Evolutionary conservation across 164 flowering plant species (phyloP).

Genomic region (Berberis thunbergii): DNA sequence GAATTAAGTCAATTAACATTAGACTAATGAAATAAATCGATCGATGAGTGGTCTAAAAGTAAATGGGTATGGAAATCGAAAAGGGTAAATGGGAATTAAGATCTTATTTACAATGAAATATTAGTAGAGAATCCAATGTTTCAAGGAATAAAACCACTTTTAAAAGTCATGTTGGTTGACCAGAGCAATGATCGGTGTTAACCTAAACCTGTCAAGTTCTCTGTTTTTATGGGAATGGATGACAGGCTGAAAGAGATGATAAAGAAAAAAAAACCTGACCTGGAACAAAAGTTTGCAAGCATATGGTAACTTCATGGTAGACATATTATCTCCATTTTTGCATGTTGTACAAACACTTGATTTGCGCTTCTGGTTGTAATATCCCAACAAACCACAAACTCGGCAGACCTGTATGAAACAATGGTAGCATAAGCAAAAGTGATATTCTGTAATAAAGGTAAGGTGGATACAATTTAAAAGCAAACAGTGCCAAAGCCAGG

Average conservation of each 20-base stretch:
- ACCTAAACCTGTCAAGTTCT: not conserved
- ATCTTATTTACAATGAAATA: too few species aligned
- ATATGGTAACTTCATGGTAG: constrained; percentile 82
- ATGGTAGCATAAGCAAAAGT: not conserved
- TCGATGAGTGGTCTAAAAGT: too few species aligned
- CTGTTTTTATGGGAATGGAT: not conserved
- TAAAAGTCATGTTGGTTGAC: too few species aligned
- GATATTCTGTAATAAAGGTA: not conserved
- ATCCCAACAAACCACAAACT: constrained; percentile 81
- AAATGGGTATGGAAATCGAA: too few species aligned
- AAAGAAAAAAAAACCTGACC: constrained; percentile 27
- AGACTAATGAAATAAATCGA: too few species aligned
- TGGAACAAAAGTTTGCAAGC: constrained; percentile 98
- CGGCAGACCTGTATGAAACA: constrained; percentile 68
- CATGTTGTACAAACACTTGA: constrained; percentile 64
- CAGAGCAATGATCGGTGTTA: not conserved
- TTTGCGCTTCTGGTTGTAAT: constrained; percentile 67
- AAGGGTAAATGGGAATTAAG: too few species aligned
- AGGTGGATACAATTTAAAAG: too few species aligned
- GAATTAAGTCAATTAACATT: too few species aligned
- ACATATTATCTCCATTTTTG: constrained; percentile 74
- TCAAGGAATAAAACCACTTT: too few species aligned
- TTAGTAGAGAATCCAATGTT: too few species aligned
- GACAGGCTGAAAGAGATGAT: not conserved
- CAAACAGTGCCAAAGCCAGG: not conserved